These are phyloP conservation scores for Cicer yamashitae DNA, from an alignment of 306 rosid genomes.

Conservation along the genomic window DNA sequence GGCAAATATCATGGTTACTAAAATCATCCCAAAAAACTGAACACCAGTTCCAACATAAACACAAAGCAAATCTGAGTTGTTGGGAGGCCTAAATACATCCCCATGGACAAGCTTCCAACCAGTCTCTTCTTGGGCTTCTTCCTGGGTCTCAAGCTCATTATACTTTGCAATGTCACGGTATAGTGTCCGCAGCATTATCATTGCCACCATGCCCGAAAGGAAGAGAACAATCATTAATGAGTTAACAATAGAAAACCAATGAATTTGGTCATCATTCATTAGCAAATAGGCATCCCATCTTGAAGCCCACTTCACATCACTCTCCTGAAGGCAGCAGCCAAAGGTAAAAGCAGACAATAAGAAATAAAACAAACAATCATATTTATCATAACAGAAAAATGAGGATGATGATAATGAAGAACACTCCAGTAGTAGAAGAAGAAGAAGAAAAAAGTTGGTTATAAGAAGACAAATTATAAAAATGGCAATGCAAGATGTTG, in stretches of 20 bases:
- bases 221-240: slow-evolving; percentile 98
- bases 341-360: slow-evolving; percentile 37
- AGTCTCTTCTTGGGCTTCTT: slow-evolving; percentile 99
- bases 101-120: slow-evolving; percentile 99
- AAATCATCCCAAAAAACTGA: slow-evolving; percentile 88
- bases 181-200: slow-evolving; percentile 97
- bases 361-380: slow-evolving; percentile 34
- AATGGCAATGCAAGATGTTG: slow-evolving; percentile 11
- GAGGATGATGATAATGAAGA: slow-evolving; percentile 1
- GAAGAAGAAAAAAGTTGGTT: slow-evolving; percentile 3
- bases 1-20: slow-evolving; percentile 95
- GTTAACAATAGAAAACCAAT: slow-evolving; percentile 96
- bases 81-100: slow-evolving; percentile 95
- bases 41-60: slow-evolving; percentile 97
- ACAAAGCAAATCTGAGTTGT: slow-evolving; percentile 78
- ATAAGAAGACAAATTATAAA: slow-evolving; percentile 8
- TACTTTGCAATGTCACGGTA: slow-evolving; percentile 97
- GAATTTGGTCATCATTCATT: slow-evolving; percentile 96
- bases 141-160: slow-evolving; percentile 97
- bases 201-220: slow-evolving; percentile 99
- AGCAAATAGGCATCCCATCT: slow-evolving; percentile 98
- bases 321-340: slow-evolving; percentile 63
- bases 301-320: slow-evolving; percentile 99
- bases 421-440: background rate
- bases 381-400: slow-evolving; percentile 12